These are phyloP conservation scores for Didymella pomorum DNA, from an alignment of 2,329 filamentous ascomycete species.

Conservation along the genomic window DNA sequence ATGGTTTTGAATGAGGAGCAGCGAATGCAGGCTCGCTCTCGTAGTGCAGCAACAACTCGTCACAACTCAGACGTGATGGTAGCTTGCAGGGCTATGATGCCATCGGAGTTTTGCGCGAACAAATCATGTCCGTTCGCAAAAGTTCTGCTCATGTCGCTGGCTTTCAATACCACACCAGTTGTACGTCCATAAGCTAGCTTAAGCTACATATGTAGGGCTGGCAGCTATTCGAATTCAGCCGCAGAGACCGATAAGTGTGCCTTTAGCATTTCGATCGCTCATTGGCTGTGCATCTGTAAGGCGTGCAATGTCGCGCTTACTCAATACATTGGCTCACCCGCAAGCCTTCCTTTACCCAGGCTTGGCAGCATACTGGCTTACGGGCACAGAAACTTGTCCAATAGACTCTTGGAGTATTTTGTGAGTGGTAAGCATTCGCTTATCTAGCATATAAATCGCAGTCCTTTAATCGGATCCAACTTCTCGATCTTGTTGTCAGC, in stretches of 20 bases:
- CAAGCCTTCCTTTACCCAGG: not conserved
- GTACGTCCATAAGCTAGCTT: no score
- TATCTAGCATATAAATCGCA: not conserved
- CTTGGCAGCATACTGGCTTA: not conserved
- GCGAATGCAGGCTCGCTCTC: no score
- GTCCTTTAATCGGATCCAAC: not conserved
- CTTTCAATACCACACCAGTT: no score
- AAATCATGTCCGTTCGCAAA: no score
- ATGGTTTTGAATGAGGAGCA: conserved; percentile 16
- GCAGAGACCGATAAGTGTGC: not conserved
- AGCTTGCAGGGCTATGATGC: no score
- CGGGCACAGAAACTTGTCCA: not conserved
- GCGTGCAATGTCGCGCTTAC: not conserved
- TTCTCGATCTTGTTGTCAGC: not conserved
- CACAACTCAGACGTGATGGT: no score
- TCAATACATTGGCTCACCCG: not conserved
- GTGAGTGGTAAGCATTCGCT: not conserved
- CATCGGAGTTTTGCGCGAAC: no score
- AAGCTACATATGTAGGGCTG: not conserved
- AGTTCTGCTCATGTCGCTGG: no score
- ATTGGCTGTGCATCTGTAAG: not conserved
- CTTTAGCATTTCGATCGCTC: not conserved
- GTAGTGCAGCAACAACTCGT: no score
- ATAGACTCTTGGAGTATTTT: not conserved
- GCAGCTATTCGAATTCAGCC: not conserved